Percentiles rank a stretch among this genome's conserved stretches.
Evolutionary conservation across 495 filamentous ascomycete genomes (phyloP).

Genomic region (Corynascus novoguineensis): DNA sequence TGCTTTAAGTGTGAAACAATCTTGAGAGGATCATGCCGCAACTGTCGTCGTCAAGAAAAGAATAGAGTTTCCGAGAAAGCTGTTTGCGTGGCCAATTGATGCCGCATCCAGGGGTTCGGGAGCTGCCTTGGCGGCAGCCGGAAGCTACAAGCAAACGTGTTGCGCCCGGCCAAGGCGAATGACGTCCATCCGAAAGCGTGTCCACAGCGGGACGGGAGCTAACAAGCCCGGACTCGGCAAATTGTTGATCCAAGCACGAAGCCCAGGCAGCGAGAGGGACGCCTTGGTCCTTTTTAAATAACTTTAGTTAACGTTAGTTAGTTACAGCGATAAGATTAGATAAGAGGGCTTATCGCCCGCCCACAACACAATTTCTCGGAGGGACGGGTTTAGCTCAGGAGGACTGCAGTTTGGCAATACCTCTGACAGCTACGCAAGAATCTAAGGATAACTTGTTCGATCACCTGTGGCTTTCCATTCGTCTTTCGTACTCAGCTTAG

Average conservation of each 20-base stretch:
- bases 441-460: too few species aligned
- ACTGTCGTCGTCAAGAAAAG: neutral
- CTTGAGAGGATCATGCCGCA: neutral
- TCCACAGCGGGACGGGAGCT: neutral
- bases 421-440: too few species aligned
- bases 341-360: constrained; percentile 4
- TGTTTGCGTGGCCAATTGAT: constrained; percentile 6
- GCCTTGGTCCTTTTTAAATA: too few species aligned
- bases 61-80: neutral
- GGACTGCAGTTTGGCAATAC: too few species aligned
- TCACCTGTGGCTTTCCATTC: too few species aligned
- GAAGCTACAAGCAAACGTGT: neutral
- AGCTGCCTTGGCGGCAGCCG: neutral
- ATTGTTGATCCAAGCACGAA: constrained; percentile 12
- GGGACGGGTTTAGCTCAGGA: neutral
- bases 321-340: constrained; percentile 8
- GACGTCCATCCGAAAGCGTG: constrained; percentile 2
- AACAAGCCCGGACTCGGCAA: constrained; percentile 5
- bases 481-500: too few species aligned
- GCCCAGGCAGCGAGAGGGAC: neutral
- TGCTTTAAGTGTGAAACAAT: neutral
- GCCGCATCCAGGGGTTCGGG: neutral
- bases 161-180: too few species aligned
- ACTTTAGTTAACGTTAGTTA: too few species aligned
- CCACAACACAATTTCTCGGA: constrained; percentile 12